A percentile compares a stretch with the other conserved stretches of the same genome.
These are phyloP conservation scores for Euphorbia schlechtendalii DNA, from an alignment of 441 rosid genomes.

Conservation along the genomic window DNA sequence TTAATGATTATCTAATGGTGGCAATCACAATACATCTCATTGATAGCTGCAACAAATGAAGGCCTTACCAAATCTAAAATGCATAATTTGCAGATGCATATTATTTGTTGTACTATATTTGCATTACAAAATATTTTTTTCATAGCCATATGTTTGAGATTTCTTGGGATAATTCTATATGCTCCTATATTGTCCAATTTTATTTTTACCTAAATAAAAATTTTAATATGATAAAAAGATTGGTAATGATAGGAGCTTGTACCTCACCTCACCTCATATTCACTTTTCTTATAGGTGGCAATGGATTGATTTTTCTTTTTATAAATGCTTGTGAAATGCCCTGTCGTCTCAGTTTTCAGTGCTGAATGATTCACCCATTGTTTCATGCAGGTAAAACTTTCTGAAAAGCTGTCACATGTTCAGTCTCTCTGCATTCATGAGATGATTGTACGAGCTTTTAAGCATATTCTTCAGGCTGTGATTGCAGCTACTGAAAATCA, in stretches of 20 bases:
- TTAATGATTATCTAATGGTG: not conserved
- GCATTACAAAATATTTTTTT: not conserved
- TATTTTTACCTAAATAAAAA: not conserved
- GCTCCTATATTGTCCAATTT: not conserved
- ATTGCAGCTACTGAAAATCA: conserved; percentile 35
- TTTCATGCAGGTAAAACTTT: conserved; percentile 47
- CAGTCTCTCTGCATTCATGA: conserved; percentile 80
- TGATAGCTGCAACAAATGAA: not conserved
- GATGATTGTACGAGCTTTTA: conserved; percentile 69
- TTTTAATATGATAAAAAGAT: conserved; percentile 9
- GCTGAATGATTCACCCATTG: conserved; percentile 6
- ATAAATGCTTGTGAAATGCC: not conserved
- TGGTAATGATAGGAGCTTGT: no score
- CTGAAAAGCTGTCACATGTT: conserved; percentile 61
- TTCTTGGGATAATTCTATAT: not conserved
- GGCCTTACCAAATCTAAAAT: not conserved
- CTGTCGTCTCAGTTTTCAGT: not conserved
- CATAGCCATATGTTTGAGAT: not conserved
- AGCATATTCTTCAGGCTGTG: conserved; percentile 53
- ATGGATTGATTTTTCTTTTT: not conserved
- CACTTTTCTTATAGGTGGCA: not conserved
- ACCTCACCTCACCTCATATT: no score
- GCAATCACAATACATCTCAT: not conserved
- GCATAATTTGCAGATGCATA: not conserved
- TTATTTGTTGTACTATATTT: not conserved